phyloP scores from a whole-genome alignment of 176 grass and related monocot genomes.

The Pharus latifolius region DNA sequence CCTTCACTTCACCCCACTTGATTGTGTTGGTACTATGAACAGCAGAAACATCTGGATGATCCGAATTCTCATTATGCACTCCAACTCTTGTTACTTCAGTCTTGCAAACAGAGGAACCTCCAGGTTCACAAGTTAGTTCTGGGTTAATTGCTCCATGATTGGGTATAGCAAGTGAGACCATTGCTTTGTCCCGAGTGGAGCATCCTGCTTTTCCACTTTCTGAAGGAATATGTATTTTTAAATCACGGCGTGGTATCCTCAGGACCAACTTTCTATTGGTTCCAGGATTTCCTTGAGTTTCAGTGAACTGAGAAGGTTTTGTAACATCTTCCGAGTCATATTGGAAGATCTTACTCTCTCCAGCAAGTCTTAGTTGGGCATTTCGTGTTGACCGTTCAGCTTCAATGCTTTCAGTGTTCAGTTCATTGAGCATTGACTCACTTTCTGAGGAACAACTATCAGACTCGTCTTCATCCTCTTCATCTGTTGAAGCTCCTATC shows the following conservation, averaged over 20 bases:
- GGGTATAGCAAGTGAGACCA: slow-evolving; percentile 2
- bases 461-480: slow-evolving; percentile 54
- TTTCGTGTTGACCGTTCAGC: slow-evolving; percentile 42
- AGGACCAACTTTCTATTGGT: slow-evolving; percentile 58
- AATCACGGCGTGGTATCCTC: slow-evolving; percentile 49
- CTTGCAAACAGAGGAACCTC: slow-evolving; percentile 21
- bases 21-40: slow-evolving; percentile 39
- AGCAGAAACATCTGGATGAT: slow-evolving; percentile 19
- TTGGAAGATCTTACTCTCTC: slow-evolving; percentile 34
- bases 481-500: slow-evolving; percentile 60
- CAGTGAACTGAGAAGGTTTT: slow-evolving; percentile 29
- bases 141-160: slow-evolving; percentile 22
- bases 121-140: slow-evolving; percentile 11
- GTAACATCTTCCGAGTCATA: slow-evolving; percentile 49
- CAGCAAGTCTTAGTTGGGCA: slow-evolving; percentile 24
- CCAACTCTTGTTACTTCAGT: slow-evolving; percentile 35
- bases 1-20: slow-evolving; percentile 96
- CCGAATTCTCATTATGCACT: slow-evolving; percentile 5
- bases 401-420: slow-evolving; percentile 35
- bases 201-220: slow-evolving; percentile 35
- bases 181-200: slow-evolving; percentile 25
- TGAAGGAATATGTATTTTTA: slow-evolving; percentile 37
- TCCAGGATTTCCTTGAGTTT: slow-evolving; percentile 32
- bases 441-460: slow-evolving; percentile 48
- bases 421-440: slow-evolving; percentile 11